phyloP scores from a whole-genome alignment of 257 asterid genomes.

The Capsicum pubescens region DNA sequence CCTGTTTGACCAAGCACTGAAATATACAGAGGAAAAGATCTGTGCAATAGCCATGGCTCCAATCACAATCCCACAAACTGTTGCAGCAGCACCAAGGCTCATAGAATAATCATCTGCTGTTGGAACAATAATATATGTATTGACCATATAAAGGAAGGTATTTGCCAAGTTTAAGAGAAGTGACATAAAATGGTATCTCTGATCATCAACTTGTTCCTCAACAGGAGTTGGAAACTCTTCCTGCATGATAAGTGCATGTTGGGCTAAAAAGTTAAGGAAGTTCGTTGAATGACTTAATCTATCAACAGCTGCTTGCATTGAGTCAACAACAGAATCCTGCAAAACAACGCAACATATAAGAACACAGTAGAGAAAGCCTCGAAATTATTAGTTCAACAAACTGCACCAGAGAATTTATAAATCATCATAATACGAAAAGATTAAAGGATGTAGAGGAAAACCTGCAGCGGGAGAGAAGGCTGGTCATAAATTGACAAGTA shows the following conservation, averaged over 20 bases:
- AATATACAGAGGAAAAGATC: conserved; percentile 93
- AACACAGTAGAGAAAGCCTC: conserved; percentile 18
- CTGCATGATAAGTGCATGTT: conserved; percentile 98
- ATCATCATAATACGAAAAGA: conserved; percentile 5
- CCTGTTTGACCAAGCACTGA: conserved; percentile 99
- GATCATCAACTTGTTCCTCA: conserved; percentile 75
- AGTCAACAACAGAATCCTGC: conserved; percentile 92
- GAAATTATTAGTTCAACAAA: conserved; percentile 20
- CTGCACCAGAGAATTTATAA: background rate
- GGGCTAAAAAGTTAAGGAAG: conserved; percentile 87
- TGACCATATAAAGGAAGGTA: conserved; percentile 97
- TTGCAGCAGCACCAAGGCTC: conserved; percentile 98
- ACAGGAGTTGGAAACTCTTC: conserved; percentile 76
- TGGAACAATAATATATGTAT: conserved; percentile 95
- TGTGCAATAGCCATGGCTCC: conserved; percentile 99
- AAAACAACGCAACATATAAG: conserved; percentile 34
- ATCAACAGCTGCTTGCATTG: conserved; percentile 82
- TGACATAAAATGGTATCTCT: conserved; percentile 88
- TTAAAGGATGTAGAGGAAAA: conserved; percentile 24
- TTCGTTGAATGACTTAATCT: conserved; percentile 85
- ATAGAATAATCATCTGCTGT: conserved; percentile 97
- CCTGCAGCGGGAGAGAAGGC: conserved; percentile 89
- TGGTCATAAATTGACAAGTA: conserved; percentile 93
- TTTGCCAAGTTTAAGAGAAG: conserved; percentile 88
- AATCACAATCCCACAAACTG: conserved; percentile 96